These are phyloP conservation scores for Jamesozyma piceae DNA, from an alignment of 805 yeast species.

Conservation along the genomic window DNA sequence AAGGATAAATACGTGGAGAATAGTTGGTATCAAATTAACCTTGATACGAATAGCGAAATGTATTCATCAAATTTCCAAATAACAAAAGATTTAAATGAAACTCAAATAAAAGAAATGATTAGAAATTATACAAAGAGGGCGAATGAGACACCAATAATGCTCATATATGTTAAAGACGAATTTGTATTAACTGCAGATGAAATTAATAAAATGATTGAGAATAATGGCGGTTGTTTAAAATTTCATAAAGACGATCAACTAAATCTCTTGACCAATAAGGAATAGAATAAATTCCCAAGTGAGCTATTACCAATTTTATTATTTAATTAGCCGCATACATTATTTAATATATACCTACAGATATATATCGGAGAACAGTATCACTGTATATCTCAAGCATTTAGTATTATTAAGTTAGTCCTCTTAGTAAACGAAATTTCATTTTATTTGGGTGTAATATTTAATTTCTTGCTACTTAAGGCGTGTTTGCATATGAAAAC, in stretches of 20 bases:
- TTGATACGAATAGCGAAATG: neutral
- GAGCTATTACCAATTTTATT: neutral
- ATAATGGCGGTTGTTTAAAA: conserved; percentile 17
- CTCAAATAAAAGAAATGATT: conserved; percentile 17
- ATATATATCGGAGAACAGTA: too few species aligned
- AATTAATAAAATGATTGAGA: conserved; percentile 11
- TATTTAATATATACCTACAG: too few species aligned
- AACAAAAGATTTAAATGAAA: conserved; percentile 9
- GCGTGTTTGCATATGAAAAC: too few species aligned
- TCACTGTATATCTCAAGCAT: too few species aligned
- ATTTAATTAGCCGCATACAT: neutral
- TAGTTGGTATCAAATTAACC: neutral
- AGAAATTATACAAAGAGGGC: conserved; percentile 18
- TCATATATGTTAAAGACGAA: conserved; percentile 18
- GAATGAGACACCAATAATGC: conserved; percentile 27
- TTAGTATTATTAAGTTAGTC: too few species aligned
- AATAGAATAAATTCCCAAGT: neutral
- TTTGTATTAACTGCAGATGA: conserved; percentile 13
- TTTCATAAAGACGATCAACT: conserved; percentile 18
- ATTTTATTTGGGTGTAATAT: too few species aligned
- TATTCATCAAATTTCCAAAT: conserved; percentile 14
- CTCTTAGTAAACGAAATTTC: too few species aligned
- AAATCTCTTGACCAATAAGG: conserved; percentile 2
- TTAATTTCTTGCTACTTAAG: too few species aligned
- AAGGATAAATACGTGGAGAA: conserved; percentile 4